phyloP scores from a whole-genome alignment of 208 protist genomes.

The Crithidia acanthocephali region DNA sequence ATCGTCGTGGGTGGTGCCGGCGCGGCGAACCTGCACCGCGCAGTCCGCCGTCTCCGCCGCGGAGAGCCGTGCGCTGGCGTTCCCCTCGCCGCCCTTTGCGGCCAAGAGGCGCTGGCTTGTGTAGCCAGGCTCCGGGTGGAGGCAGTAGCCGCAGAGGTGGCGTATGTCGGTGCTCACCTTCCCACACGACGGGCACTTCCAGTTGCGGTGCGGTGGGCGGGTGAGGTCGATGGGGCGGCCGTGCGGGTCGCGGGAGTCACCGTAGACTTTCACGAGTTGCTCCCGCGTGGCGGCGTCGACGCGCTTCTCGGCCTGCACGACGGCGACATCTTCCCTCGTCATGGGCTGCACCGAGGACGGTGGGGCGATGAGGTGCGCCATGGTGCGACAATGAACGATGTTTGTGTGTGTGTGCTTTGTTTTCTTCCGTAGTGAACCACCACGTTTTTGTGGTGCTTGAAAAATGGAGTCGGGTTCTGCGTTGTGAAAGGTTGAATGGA shows the following conservation, averaged over 20 bases:
- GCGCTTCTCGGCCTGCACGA: conserved; percentile 53
- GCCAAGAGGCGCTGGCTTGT: background rate
- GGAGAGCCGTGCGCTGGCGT: background rate
- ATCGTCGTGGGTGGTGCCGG: conserved; percentile 28
- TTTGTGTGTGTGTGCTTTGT: conserved; percentile 1
- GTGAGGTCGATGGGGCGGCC: conserved; percentile 33
- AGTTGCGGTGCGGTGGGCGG: conserved; percentile 32
- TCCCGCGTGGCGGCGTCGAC: conserved; percentile 51
- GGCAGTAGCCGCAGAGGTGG: conserved; percentile 53
- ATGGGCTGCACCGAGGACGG: conserved; percentile 29
- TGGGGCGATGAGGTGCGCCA: conserved; percentile 42
- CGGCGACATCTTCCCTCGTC: conserved; percentile 38
- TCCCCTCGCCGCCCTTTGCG: background rate
- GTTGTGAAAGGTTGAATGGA: too few relatives aligned
- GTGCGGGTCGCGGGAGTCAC: conserved; percentile 30
- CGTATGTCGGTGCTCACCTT: conserved; percentile 48
- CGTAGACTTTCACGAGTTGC: conserved; percentile 46
- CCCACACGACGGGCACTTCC: conserved; percentile 45
- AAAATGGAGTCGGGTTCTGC: too few relatives aligned
- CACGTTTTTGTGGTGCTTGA: too few relatives aligned
- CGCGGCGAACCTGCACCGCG: conserved; percentile 10
- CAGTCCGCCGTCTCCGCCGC: background rate
- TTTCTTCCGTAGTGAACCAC: too few relatives aligned
- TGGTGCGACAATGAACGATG: conserved; percentile 1
- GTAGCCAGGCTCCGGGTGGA: conserved; percentile 41